Evolutionary conservation across 2,329 filamentous ascomycete genomes (phyloP), one percentile per base, ranked within the genome.

Genomic region (Geoglossum cookeanum): DNA sequence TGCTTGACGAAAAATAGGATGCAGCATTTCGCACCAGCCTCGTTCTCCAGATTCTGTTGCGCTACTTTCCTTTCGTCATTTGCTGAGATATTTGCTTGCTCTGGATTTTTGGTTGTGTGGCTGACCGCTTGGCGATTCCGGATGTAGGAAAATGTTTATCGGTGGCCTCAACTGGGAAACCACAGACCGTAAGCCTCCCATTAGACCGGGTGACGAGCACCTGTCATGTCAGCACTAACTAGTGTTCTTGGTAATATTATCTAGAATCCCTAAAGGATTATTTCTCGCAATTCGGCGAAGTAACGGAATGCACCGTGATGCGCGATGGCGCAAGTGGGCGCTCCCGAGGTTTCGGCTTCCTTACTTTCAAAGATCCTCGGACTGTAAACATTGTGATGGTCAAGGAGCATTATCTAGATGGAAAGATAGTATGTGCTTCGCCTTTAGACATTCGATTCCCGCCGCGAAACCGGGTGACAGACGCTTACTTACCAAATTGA

Each of bases 311-410:
- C 69, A 98, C 92, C 15, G 92, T 98, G n/a, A 98, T 98, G 92
- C 81, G 92, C 62, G 92, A 98, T 71, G 90, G 89, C 60, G 85
- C 87, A 55, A 94, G 89, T 8, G 92, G 92, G 48, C 83, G 92
- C 61, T 97, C 92, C 33, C 82, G 92, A 71, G 92, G 92, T 29
- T 98, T 98, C 65, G 92, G 92, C 33, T 98, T 98, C 72, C 76
- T 98, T 60, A 98, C 92, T 0, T 98, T 98, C 76, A 94, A 87
- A 68, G 92, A 98, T 67, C 85, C 92, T 53, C 95, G 95, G 74
- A 95, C 88, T 3, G 92, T 98, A 63, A 98, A 98, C 68, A 94
- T 89, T 63, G 92, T 98, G 62, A 98, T 98, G 92, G 92, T 98
- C 61, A 98, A 98, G 72, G 92, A 98, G 69, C 92, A 98, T 70